Evolutionary conservation across 1,139 yeast genomes (phyloP), one percentile per base, ranked within the genome.

Genomic region (Suhomyces maxii): DNA sequence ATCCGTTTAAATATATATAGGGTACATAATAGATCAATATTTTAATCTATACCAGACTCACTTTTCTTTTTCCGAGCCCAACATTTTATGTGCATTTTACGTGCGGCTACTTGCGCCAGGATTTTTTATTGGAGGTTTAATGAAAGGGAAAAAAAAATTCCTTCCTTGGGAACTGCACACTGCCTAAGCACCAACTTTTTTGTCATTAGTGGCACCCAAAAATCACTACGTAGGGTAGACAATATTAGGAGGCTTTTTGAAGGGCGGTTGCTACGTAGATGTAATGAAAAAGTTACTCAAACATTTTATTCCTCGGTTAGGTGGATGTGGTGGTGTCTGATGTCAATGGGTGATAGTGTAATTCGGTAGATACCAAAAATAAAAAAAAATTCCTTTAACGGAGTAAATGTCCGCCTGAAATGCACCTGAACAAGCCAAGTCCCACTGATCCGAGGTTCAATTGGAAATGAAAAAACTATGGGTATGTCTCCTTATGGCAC

Each of bases 21-120:
- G 23, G 23, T 18, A 18, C n/a, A 5, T 11, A 28, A 28, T 28
- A 28, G 31, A 28, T 28, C 31, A 28, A 11, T 9, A 28, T 28
- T 9, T 26, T 28, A 28, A 28, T 9, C 5, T 9, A 7, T 4
- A 28, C 7, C 7, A 28, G 31, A 9, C 31, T 28, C 31, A 38
- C 37, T 39, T 41, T 41, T 39, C 34, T 39, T 45, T 41, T 42
- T 46, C 28, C 28, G 38, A 30, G 32, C 48, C 48, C 48, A 46
- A 46, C 48, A 46, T 31, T 39, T 42, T 42, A 26, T 36, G 45
- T 42, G 42, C 48, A 46, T 31, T 39, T 42, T 42, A 26, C 32
- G 45, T 42, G 42, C 38, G 42, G 41, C 41, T 32, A 25, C 36
- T 11, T 28, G 31, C 31, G n/a, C 11, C n/a, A 9, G n/a, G n/a